phyloP scores from a whole-genome alignment of 164 flowering plant genomes.

The Vitis labrusca region DNA sequence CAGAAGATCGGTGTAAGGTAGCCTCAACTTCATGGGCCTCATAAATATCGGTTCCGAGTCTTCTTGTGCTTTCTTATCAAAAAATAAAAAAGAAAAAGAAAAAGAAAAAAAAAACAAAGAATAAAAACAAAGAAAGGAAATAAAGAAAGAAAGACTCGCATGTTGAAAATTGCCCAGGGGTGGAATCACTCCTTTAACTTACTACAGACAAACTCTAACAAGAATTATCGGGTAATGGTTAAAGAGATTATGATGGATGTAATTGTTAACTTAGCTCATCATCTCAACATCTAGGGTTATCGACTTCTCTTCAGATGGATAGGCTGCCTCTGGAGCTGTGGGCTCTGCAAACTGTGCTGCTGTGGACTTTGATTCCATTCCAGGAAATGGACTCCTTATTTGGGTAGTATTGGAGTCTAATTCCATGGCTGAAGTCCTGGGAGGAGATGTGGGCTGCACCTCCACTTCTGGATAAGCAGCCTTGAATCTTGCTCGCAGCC shows the following conservation, averaged over 20 bases:
- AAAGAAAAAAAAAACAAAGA: not conserved
- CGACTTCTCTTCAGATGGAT: constrained; percentile 47
- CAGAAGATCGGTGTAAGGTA: too few relatives aligned
- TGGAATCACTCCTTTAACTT: too few relatives aligned
- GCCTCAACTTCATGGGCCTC: not conserved
- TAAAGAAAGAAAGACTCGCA: not conserved
- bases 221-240: not conserved
- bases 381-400: constrained; percentile 51
- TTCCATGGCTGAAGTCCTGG: constrained; percentile 77
- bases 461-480: constrained; percentile 98
- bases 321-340: constrained; percentile 32
- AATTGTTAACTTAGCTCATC: constrained; percentile 22
- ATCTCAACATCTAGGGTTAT: constrained; percentile 48
- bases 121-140: not conserved
- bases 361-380: constrained; percentile 38
- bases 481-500: constrained; percentile 89
- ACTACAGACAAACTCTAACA: too few relatives aligned
- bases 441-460: constrained; percentile 92
- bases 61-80: not conserved
- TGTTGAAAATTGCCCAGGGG: too few relatives aligned
- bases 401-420: constrained; percentile 50
- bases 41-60: not conserved
- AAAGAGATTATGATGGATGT: not conserved
- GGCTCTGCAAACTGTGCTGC: constrained; percentile 36
- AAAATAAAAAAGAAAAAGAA: not conserved